Base-by-base conservation (phyloP, 306 rosid species). In the Dryas octopetala region DNA sequence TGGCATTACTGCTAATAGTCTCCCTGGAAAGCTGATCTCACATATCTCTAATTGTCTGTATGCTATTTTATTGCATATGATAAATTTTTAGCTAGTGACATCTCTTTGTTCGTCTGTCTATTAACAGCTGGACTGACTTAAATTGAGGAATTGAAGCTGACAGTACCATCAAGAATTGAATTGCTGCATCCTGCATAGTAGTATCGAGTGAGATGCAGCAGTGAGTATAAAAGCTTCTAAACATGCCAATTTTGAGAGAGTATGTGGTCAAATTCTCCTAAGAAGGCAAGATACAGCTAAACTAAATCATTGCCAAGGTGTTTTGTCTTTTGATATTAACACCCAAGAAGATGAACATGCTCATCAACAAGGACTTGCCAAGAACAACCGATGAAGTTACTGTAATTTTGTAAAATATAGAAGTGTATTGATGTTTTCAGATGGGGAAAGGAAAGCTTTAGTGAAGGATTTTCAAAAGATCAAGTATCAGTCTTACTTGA, bases 381-480 rank as follows among this genome's bases (percentile, higher is more conserved):
- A 78, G 66, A 46, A n/a, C 60, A 52, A 23, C 32, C 11, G 32
- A 47, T 10, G 77, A 55, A 63, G 57, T 16, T 51, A 43, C 75
- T 68, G 53, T 69, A 5, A 10, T 1, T 16, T 17, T 17, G 9
- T 58, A 32, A 16, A 26, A 28, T 6, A 38, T 61, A 13, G 4
- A 49, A 28, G 60, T 28, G 2, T 51, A 59, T 50, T 38, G 48
- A 59, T 77, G 75, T 59, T 44, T 65, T 59, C 48, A 68, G 80
- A 46, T 16, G 61, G 77, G 3, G 64, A 58, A 19, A 58, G 9
- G 14, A 4, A 10, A 23, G 32, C 62, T 58, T 58, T 26, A 38
- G 9, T 23, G 40, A 23, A 23, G 6, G 32, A 40, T 9, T 58
- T 58, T 26, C 41, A 1, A 23, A 19, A 23, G 62, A 23, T 23